A percentile compares a stretch with the other conserved stretches of the same genome.
These are phyloP conservation scores for Ascobolus immersus DNA, from an alignment of 495 filamentous ascomycete genomes.

Conservation along the genomic window DNA sequence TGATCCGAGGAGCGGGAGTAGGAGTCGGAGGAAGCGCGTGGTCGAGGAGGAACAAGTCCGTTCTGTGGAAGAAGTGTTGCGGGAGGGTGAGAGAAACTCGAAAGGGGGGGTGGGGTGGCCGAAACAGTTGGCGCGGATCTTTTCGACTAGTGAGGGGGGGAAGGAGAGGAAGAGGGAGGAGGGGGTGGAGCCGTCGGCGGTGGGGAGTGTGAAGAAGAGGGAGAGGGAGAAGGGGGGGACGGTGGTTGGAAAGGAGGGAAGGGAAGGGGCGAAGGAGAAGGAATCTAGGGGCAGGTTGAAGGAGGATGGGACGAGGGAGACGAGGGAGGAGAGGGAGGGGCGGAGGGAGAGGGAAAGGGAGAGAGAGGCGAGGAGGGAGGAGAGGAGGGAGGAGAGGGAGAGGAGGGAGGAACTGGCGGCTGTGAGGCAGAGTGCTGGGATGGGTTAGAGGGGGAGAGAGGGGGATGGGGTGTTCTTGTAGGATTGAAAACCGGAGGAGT, in stretches of 20 bases:
- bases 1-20: background rate
- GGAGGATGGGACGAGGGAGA: no score
- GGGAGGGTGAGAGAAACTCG: background rate
- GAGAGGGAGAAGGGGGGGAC: conserved; percentile 3
- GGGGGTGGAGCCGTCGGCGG: conserved; percentile 2
- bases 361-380: no score
- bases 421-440: no score
- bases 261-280: background rate
- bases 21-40: background rate
- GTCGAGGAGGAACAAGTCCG: background rate
- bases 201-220: conserved; percentile 1
- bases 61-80: background rate
- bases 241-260: conserved; percentile 6
- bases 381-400: no score
- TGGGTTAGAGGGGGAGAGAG: no score
- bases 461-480: no score
- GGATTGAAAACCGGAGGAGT: no score
- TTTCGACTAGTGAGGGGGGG: background rate
- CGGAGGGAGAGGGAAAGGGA: no score
- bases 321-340: no score
- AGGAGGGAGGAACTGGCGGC: no score
- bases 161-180: conserved; percentile 3
- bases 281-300: background rate
- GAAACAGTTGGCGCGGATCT: background rate
- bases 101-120: background rate